Percentiles rank a stretch among this genome's conserved stretches.
Conservation (phyloP, 2,329 filamentous ascomycete species). For the Claviceps fusiformis region DNA sequence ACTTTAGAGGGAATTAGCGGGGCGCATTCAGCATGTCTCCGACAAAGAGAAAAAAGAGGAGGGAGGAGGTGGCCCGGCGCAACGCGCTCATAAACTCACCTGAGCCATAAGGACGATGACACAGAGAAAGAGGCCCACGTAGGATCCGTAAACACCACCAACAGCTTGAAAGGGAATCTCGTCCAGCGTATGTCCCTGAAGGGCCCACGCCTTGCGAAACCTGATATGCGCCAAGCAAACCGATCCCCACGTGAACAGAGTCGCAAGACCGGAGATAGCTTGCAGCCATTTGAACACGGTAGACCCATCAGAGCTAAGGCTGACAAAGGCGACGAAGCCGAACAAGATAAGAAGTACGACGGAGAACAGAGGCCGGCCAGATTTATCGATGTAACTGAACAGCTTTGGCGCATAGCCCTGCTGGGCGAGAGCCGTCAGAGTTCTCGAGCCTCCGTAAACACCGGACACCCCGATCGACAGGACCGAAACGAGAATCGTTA, state of each 20-base stretch:
- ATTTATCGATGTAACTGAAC: slow-evolving; percentile 43
- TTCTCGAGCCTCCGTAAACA: slow-evolving; percentile 46
- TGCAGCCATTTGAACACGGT: slow-evolving; percentile 49
- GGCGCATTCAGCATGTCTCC: neutral
- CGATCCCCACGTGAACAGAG: slow-evolving; percentile 51
- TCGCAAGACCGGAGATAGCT: slow-evolving; percentile 46
- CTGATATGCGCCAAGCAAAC: slow-evolving; percentile 52
- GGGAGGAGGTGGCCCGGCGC: too few relatives aligned
- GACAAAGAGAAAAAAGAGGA: neutral
- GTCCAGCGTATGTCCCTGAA: slow-evolving; percentile 46
- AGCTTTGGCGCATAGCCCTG: slow-evolving; percentile 44
- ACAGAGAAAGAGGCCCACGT: slow-evolving; percentile 45
- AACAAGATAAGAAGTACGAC: slow-evolving; percentile 33
- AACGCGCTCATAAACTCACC: slow-evolving; percentile 17
- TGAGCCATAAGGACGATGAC: slow-evolving; percentile 42
- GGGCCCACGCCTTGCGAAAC: slow-evolving; percentile 46
- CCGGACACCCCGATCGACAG: slow-evolving; percentile 45
- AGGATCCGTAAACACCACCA: slow-evolving; percentile 50
- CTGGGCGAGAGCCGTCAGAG: slow-evolving; percentile 43
- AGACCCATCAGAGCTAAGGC: slow-evolving; percentile 26
- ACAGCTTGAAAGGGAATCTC: slow-evolving; percentile 52
- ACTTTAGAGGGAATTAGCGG: slow-evolving; percentile 15
- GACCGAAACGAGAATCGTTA: slow-evolving; percentile 44
- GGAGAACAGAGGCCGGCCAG: slow-evolving; percentile 40
- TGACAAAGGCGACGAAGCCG: slow-evolving; percentile 32